A percentile compares a stretch with the other conserved stretches of the same genome.
phyloP scores from a whole-genome alignment of 345 rosid species.

The Eucalyptus microcorys region DNA sequence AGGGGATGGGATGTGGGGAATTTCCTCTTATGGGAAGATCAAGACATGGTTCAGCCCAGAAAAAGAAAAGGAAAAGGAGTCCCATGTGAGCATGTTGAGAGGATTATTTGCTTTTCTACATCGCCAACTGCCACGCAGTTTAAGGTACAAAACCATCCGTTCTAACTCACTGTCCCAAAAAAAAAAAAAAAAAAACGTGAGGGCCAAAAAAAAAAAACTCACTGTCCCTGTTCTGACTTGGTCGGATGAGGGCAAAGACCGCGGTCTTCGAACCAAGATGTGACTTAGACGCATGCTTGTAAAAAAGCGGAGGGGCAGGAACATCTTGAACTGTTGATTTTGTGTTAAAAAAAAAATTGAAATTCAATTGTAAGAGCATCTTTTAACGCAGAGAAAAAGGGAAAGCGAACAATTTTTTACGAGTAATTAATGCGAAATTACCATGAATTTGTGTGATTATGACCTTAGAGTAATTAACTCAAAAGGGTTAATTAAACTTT shows the following conservation, averaged over 20 bases:
- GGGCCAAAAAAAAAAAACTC: too few relatives aligned
- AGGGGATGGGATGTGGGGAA: neutral
- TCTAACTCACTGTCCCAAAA: too few relatives aligned
- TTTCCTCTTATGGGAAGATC: neutral
- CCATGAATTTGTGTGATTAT: neutral
- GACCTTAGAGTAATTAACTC: neutral
- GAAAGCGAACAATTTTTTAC: neutral
- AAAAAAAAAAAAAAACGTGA: too few relatives aligned
- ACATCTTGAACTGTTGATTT: neutral
- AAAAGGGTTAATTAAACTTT: neutral
- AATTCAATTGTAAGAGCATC: neutral
- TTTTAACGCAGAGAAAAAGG: neutral
- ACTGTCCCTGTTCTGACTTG: neutral
- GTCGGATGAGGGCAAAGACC: neutral
- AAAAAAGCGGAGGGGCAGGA: neutral
- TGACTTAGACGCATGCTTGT: neutral
- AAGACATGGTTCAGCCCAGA: neutral
- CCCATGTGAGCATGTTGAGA: neutral
- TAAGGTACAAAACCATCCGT: neutral
- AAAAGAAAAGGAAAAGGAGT: neutral
- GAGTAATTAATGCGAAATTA: neutral
- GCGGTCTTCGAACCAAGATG: neutral
- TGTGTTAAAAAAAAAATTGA: neutral
- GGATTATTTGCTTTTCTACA: neutral
- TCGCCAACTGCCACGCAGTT: neutral